phyloP scores from a whole-genome alignment of 2,329 filamentous ascomycete genomes.

The Graphiopsis chlorocephala region DNA sequence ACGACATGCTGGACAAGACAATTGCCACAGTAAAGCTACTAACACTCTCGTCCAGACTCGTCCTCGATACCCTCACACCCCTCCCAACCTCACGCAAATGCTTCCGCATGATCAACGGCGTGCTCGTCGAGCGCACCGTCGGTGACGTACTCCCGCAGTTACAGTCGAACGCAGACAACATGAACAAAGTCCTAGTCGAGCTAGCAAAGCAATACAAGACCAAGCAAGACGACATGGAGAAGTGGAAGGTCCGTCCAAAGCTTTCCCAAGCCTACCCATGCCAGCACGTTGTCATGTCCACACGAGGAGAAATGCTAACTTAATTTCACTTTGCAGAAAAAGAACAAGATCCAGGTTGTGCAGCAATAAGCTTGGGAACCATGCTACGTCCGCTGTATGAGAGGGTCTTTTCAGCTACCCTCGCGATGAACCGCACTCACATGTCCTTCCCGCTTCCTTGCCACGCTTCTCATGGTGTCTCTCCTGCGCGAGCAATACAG shows the following conservation, averaged over 20 bases:
- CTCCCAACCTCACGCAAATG: conserved; percentile 86
- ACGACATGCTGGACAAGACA: not conserved
- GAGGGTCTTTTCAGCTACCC: not conserved
- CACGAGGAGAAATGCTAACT: not conserved
- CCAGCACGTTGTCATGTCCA: not conserved
- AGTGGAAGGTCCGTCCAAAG: conserved; percentile 77
- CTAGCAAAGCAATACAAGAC: conserved; percentile 93
- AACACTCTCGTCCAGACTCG: conserved; percentile 60
- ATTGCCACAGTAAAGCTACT: not conserved
- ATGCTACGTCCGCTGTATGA: not conserved
- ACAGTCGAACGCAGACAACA: conserved; percentile 87
- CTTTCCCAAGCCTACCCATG: not conserved
- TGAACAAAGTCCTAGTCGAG: conserved; percentile 92
- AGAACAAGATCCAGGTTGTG: conserved; percentile 85
- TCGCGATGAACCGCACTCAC: not conserved
- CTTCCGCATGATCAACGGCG: conserved; percentile 98
- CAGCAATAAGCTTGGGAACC: conserved; percentile 53
- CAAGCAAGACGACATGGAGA: conserved; percentile 93
- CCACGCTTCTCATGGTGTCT: not conserved
- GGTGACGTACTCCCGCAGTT: conserved; percentile 87
- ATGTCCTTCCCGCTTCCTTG: not conserved
- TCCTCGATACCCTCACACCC: conserved; percentile 85
- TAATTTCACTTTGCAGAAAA: conserved; percentile 58
- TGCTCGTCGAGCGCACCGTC: conserved; percentile 90
- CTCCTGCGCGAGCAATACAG: not conserved